These are phyloP conservation scores for Eimeria praecox DNA, from an alignment of 169 alveolate species.

Conservation along the genomic window DNA sequence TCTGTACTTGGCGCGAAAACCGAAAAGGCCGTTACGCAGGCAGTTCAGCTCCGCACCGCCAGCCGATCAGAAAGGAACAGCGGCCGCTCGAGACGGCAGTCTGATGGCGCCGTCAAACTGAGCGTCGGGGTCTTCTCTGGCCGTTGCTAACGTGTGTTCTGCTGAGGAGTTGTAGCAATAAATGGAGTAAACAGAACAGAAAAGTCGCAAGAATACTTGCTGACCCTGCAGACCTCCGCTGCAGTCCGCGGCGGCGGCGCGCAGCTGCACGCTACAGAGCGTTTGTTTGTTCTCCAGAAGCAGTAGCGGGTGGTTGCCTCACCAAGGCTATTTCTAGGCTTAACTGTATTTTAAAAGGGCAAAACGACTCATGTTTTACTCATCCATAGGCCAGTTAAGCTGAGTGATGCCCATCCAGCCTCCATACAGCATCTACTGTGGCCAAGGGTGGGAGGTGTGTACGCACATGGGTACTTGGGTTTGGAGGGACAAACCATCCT, in stretches of 20 bases:
- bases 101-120: conserved; percentile 11
- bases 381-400: not conserved
- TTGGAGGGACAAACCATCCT: not conserved
- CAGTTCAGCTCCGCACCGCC: conserved; percentile 62
- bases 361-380: not conserved
- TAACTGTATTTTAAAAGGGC: not conserved
- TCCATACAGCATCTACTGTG: conserved; percentile 2
- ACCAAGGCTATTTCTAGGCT: not conserved
- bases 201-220: not conserved
- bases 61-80: conserved; percentile 49
- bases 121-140: conserved; percentile 26
- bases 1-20: not conserved
- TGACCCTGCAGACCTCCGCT: conserved; percentile 53
- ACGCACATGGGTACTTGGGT: conserved; percentile 3
- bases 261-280: conserved; percentile 77
- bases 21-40: not conserved
- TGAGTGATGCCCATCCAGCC: not conserved
- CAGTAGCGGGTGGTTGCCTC: conserved; percentile 12
- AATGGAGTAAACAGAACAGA: not conserved
- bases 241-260: conserved; percentile 63
- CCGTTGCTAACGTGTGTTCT: not conserved
- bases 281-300: conserved; percentile 31
- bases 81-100: conserved; percentile 71
- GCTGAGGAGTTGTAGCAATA: not conserved
- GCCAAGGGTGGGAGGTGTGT: conserved; percentile 26